Base-by-base conservation (phyloP, 352 stramenopile genomes). In the Sclerospora graminicola region DNA sequence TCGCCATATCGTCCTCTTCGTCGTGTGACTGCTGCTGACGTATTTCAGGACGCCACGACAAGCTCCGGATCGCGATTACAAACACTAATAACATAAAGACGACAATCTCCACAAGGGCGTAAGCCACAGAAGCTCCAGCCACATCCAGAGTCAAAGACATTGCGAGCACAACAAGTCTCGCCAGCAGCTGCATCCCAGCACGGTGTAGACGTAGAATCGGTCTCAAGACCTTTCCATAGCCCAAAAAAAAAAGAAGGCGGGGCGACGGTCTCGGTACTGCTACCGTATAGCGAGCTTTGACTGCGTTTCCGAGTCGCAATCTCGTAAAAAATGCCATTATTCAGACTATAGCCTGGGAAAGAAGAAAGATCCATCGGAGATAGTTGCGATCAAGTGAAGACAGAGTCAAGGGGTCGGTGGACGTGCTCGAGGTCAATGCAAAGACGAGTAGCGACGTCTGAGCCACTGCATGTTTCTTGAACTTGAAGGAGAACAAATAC, bases 371-470 rank as follows among this genome's bases (percentile, higher is more conserved):
- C 75, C 75, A 87, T n/a, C 69, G 66, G 15, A 87, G 50, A 19
- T 83, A 87, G 44, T 81, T 77, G 11, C 69, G 65, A 40, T 84
- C 75, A 4, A 87, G 49, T 1, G 59, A 62, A 6, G 74, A 74
- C 4, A 87, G 48, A 14, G 68, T 78, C 13, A 86, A 62, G n/a
- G n/a, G n/a, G 26, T 60, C 50, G 1, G 29, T 48, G 0, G 53
- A 52, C 9, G 45, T 54, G 18, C 37, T 32, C 23, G 58, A 40
- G 3, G 40, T 52, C 38, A 71, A 45, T 9, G 58, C 55, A 31
- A 88, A 78, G 5, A 84, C 68, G 16, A 88, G 54, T 34, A 84
- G 50, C 4, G 64, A 75, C n/a, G 68, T 84, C 41, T 88, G 76
- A 0, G 72, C 76, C 7, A 53, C 59, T 0, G 70, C 66, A 39